Percentiles rank a stretch among this genome's conserved stretches.
Evolutionary conservation across 2,329 filamentous ascomycete species (phyloP).

Genomic region (Seiridium cupressi): DNA sequence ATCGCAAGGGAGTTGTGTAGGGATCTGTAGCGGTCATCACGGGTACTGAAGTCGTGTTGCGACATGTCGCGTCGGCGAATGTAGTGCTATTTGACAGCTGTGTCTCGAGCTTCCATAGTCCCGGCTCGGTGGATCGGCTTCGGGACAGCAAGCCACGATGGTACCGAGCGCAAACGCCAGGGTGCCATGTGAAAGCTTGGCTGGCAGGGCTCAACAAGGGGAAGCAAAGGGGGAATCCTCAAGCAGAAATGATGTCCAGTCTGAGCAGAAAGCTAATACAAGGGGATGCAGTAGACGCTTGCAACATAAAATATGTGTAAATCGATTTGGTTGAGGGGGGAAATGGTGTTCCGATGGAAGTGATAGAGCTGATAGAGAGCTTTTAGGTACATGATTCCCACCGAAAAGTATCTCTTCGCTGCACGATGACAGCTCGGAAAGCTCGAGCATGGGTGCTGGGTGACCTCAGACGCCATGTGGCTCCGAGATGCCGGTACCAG

Average conservation of each 20-base stretch:
- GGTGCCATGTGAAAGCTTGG: not conserved
- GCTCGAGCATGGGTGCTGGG: not conserved
- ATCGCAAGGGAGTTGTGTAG: not conserved
- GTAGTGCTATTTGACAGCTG: not conserved
- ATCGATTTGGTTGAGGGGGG: too few species aligned
- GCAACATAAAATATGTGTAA: too few species aligned
- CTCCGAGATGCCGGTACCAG: slow-evolving; percentile 12
- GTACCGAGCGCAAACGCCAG: not conserved
- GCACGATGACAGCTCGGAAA: not conserved
- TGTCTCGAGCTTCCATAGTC: not conserved
- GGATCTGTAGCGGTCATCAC: too few species aligned
- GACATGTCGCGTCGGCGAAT: too few species aligned
- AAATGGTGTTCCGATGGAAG: too few species aligned
- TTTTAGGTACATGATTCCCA: too few species aligned
- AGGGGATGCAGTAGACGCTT: too few species aligned
- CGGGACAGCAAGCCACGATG: not conserved
- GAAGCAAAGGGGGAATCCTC: not conserved
- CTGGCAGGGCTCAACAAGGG: not conserved
- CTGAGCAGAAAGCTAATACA: too few species aligned
- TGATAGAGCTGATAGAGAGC: too few species aligned
- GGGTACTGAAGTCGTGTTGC: too few species aligned
- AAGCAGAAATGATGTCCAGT: too few species aligned
- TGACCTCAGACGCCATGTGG: not conserved
- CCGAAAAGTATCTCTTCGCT: not conserved
- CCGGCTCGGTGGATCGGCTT: not conserved